Conservation (phyloP, 1,139 yeast species). For the Scheffersomyces illinoinensis region DNA sequence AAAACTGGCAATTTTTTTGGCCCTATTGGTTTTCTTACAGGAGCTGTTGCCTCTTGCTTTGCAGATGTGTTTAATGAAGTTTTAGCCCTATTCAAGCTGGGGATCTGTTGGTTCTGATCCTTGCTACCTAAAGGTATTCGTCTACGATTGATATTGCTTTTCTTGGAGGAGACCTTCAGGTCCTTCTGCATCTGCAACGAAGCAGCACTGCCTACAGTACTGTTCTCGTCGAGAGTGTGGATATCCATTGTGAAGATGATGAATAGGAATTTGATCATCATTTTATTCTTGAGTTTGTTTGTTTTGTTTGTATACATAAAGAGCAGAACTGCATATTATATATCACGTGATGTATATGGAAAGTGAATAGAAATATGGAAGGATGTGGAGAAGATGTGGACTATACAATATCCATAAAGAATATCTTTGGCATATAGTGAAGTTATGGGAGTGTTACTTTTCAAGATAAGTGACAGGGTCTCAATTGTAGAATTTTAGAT, state of each 20-base stretch:
- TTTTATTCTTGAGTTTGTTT: neutral
- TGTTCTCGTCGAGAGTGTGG: neutral
- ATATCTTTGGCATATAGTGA: too few relatives aligned
- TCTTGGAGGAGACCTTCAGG: neutral
- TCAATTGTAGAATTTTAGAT: too few relatives aligned
- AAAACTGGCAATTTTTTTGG: conserved; percentile 22
- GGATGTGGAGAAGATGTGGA: neutral
- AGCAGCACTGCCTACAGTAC: neutral
- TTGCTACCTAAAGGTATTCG: conserved; percentile 52
- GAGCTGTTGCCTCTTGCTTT: neutral
- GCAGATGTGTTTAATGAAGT: conserved; percentile 19
- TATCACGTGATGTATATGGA: neutral
- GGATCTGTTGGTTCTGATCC: conserved; percentile 37
- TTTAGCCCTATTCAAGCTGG: conserved; percentile 35
- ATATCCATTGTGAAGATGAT: neutral
- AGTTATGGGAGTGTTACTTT: too few relatives aligned
- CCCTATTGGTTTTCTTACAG: neutral
- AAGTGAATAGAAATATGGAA: neutral
- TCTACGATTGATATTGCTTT: conserved; percentile 12
- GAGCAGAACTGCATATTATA: neutral
- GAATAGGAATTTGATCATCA: neutral
- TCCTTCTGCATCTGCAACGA: neutral
- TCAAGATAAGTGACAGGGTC: too few relatives aligned
- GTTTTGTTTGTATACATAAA: neutral
- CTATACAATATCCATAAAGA: too few relatives aligned